Conservation (phyloP, 805 yeast genomes). For the Monosporozyma unispora region DNA sequence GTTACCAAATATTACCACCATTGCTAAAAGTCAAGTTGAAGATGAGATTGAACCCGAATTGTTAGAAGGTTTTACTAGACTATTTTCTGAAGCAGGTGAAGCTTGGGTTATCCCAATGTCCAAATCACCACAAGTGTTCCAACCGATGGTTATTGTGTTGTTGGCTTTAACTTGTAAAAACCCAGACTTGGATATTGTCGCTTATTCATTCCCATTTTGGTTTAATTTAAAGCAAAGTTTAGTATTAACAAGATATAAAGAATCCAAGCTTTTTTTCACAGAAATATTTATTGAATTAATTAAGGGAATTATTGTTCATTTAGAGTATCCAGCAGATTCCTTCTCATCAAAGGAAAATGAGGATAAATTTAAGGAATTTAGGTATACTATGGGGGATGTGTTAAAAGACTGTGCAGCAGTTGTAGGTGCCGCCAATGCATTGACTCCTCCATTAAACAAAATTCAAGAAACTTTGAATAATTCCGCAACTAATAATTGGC, state of each 20-base stretch:
- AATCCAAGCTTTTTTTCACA: constrained; percentile 18
- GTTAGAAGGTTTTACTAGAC: constrained; percentile 59
- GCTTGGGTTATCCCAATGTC: constrained; percentile 88
- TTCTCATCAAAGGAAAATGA: constrained; percentile 75
- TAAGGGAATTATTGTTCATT: constrained; percentile 46
- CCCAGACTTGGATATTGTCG: constrained; percentile 80
- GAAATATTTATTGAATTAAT: constrained; percentile 21
- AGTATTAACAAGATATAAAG: constrained; percentile 26
- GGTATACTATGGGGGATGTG: constrained; percentile 98
- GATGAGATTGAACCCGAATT: constrained; percentile 50
- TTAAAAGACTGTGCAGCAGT: constrained; percentile 90
- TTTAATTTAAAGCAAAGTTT: constrained; percentile 62
- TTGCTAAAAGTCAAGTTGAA: constrained; percentile 18
- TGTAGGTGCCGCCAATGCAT: constrained; percentile 64
- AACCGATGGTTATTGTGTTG: constrained; percentile 63
- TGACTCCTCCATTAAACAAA: constrained; percentile 58
- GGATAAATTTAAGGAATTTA: constrained; percentile 85
- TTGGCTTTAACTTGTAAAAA: constrained; percentile 63
- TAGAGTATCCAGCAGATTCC: constrained; percentile 59
- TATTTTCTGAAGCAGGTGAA: constrained; percentile 89
- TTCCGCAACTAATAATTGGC: constrained; percentile 48
- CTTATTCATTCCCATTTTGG: constrained; percentile 91
- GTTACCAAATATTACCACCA: constrained; percentile 27
- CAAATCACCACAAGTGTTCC: constrained; percentile 57
- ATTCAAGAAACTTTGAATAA: constrained; percentile 36